Base-by-base conservation (phyloP, 2,329 filamentous ascomycete species). In the Claviceps digitariae region DNA sequence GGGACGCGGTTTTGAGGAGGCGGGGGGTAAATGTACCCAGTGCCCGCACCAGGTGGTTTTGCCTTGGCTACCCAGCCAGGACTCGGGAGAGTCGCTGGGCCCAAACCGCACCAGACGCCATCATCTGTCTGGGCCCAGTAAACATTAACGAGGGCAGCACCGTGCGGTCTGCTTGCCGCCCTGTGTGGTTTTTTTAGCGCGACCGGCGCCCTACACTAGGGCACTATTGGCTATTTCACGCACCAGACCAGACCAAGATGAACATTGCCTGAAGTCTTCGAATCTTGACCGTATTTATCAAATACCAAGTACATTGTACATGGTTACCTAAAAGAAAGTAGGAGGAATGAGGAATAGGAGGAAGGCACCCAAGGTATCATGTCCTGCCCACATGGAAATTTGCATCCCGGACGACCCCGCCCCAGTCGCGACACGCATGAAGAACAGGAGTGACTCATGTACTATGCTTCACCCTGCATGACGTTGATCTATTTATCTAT, bases 1-100 rank as follows among this genome's bases (percentile, higher is more conserved):
- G 48, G 31, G 50, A 55, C 53, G 53, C 53, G 53, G 49, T 45
- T 45, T 45, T 45, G 43, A 21, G 20, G 43, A 45, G 21, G 43
- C 17, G 43, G 43, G 23, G 50, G 50, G 29, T 29, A 13, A 51
- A 25, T 36, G 34, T 36, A 15, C 13, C 34, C 10, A 12, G 27
- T 29, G 15, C 34, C 34, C 34, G 34, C 34, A 36, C 34, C 12
- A 36, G 10, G 27, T 29, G 27, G 27, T 29, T 29, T 29, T 29
- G 27, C 8, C 4, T 29, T 8, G 27, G 8, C 27, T 8, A n/a
- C n/a, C n/a, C n/a, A n/a, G n/a, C n/a, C n/a, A n/a, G n/a, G n/a
- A n/a, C n/a, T n/a, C n/a, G n/a, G n/a, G n/a, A n/a, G n/a, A n/a
- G n/a, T n/a, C n/a, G n/a, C n/a, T n/a, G n/a, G n/a, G n/a, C n/a